phyloP scores from a whole-genome alignment of 495 filamentous ascomycete genomes.

The Hypoxylon lenormandii region DNA sequence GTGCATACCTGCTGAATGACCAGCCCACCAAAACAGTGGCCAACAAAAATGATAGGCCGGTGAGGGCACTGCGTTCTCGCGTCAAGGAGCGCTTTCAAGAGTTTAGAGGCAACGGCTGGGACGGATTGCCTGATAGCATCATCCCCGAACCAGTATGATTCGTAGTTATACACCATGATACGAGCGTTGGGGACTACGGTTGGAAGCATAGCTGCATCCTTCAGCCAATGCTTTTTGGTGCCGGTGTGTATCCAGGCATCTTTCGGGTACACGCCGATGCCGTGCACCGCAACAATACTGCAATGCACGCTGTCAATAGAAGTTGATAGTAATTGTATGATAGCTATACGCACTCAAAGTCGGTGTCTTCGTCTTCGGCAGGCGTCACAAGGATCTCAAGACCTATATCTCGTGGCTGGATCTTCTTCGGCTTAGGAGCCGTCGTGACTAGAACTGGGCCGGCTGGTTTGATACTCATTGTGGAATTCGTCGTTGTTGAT shows the following conservation, averaged over 20 bases:
- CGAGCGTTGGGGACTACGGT: neutral
- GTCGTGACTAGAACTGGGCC: neutral
- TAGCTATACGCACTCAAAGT: neutral
- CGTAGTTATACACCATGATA: neutral
- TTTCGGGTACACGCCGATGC: neutral
- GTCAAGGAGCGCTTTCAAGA: neutral
- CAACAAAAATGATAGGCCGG: neutral
- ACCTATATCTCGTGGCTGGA: neutral
- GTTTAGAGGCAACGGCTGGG: neutral
- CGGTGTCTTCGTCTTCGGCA: neutral
- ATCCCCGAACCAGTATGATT: neutral
- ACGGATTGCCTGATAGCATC: neutral
- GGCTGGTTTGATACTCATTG: neutral
- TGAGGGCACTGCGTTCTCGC: neutral
- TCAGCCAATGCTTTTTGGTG: neutral
- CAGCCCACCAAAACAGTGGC: neutral
- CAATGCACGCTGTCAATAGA: neutral
- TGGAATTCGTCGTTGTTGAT: neutral
- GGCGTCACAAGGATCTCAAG: neutral
- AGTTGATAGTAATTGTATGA: neutral
- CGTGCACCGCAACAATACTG: neutral
- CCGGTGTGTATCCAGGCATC: neutral
- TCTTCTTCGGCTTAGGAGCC: neutral
- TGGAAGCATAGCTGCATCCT: neutral
- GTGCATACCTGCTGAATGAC: neutral